phyloP scores from a whole-genome alignment of 2,329 filamentous ascomycete species.

The Cladosporium oxysporum region DNA sequence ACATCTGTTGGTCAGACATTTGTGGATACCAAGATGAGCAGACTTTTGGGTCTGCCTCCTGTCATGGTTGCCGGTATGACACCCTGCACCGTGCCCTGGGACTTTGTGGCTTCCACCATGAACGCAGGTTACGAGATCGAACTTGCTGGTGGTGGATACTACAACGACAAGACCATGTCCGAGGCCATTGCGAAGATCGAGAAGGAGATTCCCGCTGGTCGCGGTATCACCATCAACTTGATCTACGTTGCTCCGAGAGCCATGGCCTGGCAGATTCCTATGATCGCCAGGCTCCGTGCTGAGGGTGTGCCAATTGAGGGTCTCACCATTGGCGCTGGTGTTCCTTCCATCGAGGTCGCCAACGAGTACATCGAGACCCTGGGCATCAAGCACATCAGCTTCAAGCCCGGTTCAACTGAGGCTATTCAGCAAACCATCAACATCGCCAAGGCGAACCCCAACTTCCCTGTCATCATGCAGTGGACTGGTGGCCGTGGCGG shows the following conservation, averaged over 20 bases:
- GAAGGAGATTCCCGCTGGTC: slow-evolving; percentile 76
- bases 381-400: slow-evolving; percentile 87
- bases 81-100: slow-evolving; percentile 82
- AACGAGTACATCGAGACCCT: slow-evolving; percentile 93
- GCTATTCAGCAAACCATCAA: slow-evolving; percentile 89
- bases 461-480: slow-evolving; percentile 88
- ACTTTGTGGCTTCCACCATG: slow-evolving; percentile 90
- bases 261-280: slow-evolving; percentile 89
- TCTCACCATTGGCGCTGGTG: slow-evolving; percentile 87
- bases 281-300: slow-evolving; percentile 75
- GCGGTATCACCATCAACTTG: slow-evolving; percentile 85
- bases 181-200: slow-evolving; percentile 83
- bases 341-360: slow-evolving; percentile 89
- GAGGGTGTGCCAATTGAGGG: slow-evolving; percentile 91
- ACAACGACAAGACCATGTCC: slow-evolving; percentile 78
- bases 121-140: slow-evolving; percentile 94
- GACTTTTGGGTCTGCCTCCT: slow-evolving; percentile 79
- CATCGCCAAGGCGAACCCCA: slow-evolving; percentile 90
- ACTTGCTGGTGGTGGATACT: slow-evolving; percentile 87
- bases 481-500: slow-evolving; percentile 95
- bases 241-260: slow-evolving; percentile 89
- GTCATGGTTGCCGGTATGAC: slow-evolving; percentile 95
- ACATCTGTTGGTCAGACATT: slow-evolving; percentile 87
- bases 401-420: slow-evolving; percentile 89
- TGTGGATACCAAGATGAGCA: slow-evolving; percentile 95